Conservation (phyloP, 2,329 filamentous ascomycete species). For the Fusarium sp. region DNA sequence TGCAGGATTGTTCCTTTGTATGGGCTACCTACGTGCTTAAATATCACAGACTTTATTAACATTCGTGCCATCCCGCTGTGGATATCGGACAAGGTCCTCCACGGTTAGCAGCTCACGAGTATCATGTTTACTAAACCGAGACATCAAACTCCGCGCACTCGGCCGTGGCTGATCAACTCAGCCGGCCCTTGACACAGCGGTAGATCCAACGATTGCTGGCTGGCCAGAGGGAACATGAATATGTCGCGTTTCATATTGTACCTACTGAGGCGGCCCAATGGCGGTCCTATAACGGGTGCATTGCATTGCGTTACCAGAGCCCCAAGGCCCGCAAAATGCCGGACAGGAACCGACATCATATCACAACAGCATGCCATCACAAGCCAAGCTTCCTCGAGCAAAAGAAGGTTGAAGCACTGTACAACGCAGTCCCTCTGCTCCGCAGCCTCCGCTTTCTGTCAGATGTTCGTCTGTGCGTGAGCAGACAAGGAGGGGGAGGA, state of each 20-base stretch:
- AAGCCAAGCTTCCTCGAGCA: slow-evolving; percentile 8
- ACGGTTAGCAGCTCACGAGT: not conserved
- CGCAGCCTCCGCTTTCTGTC: slow-evolving; percentile 17
- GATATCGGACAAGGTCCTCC: slow-evolving; percentile 17
- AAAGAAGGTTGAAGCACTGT: slow-evolving; percentile 4
- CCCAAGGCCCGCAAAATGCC: slow-evolving; percentile 33
- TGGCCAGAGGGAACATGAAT: no score
- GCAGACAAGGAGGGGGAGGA: slow-evolving; percentile 3
- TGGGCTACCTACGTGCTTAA: slow-evolving; percentile 5
- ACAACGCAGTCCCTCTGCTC: not conserved
- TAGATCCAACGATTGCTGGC: not conserved
- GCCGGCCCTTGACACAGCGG: not conserved
- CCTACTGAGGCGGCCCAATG: slow-evolving; percentile 31
- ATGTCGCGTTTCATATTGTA: slow-evolving; percentile 4
- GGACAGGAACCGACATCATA: slow-evolving; percentile 28
- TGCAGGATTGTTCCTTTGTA: slow-evolving; percentile 29
- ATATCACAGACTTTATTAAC: slow-evolving; percentile 12
- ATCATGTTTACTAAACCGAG: slow-evolving; percentile 3
- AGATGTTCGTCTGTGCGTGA: slow-evolving; percentile 18
- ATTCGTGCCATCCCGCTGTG: slow-evolving; percentile 22
- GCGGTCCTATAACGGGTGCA: slow-evolving; percentile 13
- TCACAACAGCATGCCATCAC: slow-evolving; percentile 22
- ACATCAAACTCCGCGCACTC: slow-evolving; percentile 11
- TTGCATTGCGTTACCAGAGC: slow-evolving; percentile 22
- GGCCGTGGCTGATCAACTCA: slow-evolving; percentile 6